A percentile compares a stretch with the other conserved stretches of the same genome.
These are phyloP conservation scores for Talaromyces verruculosus DNA, from an alignment of 2,329 filamentous ascomycete genomes.

Conservation along the genomic window DNA sequence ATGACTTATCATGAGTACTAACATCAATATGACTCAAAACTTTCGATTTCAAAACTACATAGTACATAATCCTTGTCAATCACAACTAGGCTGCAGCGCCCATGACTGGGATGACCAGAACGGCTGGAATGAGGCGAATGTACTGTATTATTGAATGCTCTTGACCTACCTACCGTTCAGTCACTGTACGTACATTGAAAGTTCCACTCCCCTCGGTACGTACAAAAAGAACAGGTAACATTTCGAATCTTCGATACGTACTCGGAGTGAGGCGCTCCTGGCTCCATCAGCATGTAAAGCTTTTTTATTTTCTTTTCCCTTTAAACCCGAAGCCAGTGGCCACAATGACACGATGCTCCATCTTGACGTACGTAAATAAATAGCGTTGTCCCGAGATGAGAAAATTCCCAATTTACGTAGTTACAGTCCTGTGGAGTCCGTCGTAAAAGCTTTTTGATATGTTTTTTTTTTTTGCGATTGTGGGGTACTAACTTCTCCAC, in stretches of 20 bases:
- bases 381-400: not conserved
- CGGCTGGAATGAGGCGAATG: constrained; percentile 6
- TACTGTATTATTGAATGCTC: not conserved
- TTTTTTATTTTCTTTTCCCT: not conserved
- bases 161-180: too few relatives aligned
- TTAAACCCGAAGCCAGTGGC: not conserved
- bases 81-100: constrained; percentile 1
- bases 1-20: not conserved
- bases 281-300: too few relatives aligned
- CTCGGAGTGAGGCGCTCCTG: constrained; percentile 3
- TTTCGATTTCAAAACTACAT: not conserved
- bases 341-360: not conserved
- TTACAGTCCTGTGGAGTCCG: not conserved
- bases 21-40: not conserved
- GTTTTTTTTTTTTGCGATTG: constrained; percentile 14
- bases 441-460: not conserved
- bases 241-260: not conserved
- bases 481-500: constrained; percentile 16
- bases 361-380: not conserved
- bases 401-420: not conserved
- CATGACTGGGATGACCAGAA: not conserved
- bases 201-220: not conserved
- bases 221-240: not conserved
- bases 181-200: not conserved
- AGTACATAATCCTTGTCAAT: not conserved